Evolutionary conservation across 306 rosid species (phyloP), one percentile per base, ranked within the genome.

Genomic region (Vachellia pachyceras): DNA sequence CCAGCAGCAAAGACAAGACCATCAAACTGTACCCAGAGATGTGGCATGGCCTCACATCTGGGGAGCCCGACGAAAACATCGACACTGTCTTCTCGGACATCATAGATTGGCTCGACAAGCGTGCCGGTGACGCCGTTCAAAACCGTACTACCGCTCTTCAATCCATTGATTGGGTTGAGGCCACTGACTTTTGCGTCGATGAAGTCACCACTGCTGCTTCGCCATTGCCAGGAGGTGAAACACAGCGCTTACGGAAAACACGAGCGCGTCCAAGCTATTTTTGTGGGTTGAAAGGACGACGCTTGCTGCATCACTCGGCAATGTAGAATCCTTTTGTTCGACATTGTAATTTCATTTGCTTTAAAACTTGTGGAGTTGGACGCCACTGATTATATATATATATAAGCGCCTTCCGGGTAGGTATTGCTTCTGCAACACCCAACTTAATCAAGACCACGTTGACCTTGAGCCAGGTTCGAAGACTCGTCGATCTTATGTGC

Each of bases 11-110:
- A 46, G 99, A 95, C 93, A 95, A 93, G 88, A 91, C 94, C 69
- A 83, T 95, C 5, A 90, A 86, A 76, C 8, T 95, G 72, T 95
- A 93, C 76, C 87, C 89, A 0, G 98, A 90, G 84, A 93, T 95
- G 99, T 93, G 99, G 97, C 97, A 95, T 72, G 94, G 86, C 41
- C 55, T 95, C 66, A 89, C 98, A 10, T 77, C 90, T 0, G 97
- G 97, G 25, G 99, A 95, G 83, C 83, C 97, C 2, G 98, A 95
- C 44, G 91, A 87, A 69, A 93, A 95, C 77, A 72, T 93, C 0
- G 82, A 91, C 9, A 37, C 83, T 2, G 99, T 93, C 3, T 95
- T 91, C 76, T 8, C 81, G 1, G 97, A 95, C 87, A 87, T 95
- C 87, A 82, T 89, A 33, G 63, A 22, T 44, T 95, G 98, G 98